phyloP scores from a whole-genome alignment of 805 yeast species.

The Metschnikowia rubicola region DNA sequence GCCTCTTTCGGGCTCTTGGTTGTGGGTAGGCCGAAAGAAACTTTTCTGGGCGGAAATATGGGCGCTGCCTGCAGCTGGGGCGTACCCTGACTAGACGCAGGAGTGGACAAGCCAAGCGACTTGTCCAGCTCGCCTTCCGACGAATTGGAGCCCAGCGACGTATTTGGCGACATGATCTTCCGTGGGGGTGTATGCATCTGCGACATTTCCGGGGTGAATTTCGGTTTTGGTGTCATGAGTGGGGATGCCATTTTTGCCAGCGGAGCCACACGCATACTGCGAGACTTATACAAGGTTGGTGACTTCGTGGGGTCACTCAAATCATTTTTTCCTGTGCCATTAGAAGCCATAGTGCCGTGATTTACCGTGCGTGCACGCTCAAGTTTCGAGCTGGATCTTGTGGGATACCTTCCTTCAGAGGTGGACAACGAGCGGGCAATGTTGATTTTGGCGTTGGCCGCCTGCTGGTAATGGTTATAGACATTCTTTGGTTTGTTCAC shows the following conservation, averaged over 20 bases:
- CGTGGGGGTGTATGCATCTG: neutral
- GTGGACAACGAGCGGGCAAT: slow-evolving; percentile 14
- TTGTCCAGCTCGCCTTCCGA: neutral
- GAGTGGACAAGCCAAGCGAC: neutral
- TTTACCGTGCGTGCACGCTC: slow-evolving; percentile 9
- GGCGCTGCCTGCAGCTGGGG: neutral
- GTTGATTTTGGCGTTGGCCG: slow-evolving; percentile 8
- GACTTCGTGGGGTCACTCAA: neutral
- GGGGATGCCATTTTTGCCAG: neutral
- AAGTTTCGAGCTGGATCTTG: slow-evolving; percentile 3
- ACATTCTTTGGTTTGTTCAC: slow-evolving; percentile 27
- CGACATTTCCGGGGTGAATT: neutral
- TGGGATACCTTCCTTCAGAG: slow-evolving; percentile 7
- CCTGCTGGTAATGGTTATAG: slow-evolving; percentile 33
- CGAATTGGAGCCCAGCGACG: neutral
- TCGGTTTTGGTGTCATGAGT: neutral
- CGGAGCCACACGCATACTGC: neutral
- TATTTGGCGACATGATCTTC: slow-evolving; percentile 1
- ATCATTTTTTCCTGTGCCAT: neutral
- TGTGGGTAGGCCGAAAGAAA: slow-evolving; percentile 4
- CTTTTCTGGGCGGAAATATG: neutral
- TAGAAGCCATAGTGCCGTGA: neutral
- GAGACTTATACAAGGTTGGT: neutral
- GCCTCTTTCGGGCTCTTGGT: neutral
- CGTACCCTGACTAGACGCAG: neutral